Conservation (phyloP, 352 stramenopile species). For the Phytophthora foliorum region DNA sequence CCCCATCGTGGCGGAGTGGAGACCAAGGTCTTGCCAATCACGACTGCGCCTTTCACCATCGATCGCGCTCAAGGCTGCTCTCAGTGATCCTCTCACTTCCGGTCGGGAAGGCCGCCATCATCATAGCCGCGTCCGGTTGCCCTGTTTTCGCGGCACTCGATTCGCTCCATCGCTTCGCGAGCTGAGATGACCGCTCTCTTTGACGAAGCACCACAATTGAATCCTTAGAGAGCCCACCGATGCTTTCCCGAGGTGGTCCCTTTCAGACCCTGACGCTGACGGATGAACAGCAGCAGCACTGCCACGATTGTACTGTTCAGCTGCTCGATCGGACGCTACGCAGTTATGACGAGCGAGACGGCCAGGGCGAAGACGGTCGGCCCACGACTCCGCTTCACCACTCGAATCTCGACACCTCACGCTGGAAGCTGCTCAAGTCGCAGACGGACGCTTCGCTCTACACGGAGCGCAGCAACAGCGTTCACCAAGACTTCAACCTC, state of each 20-base stretch:
- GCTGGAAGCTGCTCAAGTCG: constrained; percentile 39
- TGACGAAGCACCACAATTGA: neutral
- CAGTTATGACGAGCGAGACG: constrained; percentile 39
- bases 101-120: constrained; percentile 20
- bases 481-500: constrained; percentile 25
- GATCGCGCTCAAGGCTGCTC: neutral
- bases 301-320: constrained; percentile 27
- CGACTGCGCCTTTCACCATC: constrained; percentile 17
- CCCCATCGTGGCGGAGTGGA: constrained; percentile 7
- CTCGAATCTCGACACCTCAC: constrained; percentile 28
- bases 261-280: constrained; percentile 9
- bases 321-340: constrained; percentile 40
- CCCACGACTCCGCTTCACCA: constrained; percentile 17
- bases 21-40: constrained; percentile 16
- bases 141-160: constrained; percentile 22
- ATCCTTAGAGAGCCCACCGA: neutral
- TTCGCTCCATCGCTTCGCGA: neutral
- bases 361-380: constrained; percentile 11
- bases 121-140: constrained; percentile 22
- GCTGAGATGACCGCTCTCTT: constrained; percentile 4
- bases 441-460: constrained; percentile 31
- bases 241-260: neutral
- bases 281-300: constrained; percentile 21
- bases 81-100: constrained; percentile 5
- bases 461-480: constrained; percentile 18